These are phyloP conservation scores for Scheffersomyces lignosus DNA, from an alignment of 805 yeast genomes.

Conservation along the genomic window DNA sequence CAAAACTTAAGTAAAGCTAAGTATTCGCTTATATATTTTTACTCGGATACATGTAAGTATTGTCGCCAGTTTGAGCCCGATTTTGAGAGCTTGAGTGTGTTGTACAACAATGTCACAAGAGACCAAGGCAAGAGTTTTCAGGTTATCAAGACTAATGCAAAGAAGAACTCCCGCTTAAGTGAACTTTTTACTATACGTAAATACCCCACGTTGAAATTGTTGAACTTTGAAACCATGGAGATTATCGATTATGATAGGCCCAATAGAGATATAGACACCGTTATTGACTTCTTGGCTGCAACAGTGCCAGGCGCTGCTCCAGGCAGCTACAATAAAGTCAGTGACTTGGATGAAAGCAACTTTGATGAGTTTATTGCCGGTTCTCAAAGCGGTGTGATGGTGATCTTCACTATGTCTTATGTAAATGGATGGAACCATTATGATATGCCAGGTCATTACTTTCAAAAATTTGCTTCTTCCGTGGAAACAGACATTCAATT, in stretches of 20 bases:
- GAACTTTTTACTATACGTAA: constrained; percentile 39
- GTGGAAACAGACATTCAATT: constrained; percentile 14
- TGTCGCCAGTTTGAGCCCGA: constrained; percentile 34
- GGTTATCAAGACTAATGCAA: constrained; percentile 29
- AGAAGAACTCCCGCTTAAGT: constrained; percentile 30
- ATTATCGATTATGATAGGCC: constrained; percentile 35
- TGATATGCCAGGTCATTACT: constrained; percentile 34
- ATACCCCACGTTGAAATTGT: constrained; percentile 52
- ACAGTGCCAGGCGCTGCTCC: constrained; percentile 16
- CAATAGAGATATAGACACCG: constrained; percentile 16
- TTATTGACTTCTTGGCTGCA: constrained; percentile 21
- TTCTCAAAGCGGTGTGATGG: constrained; percentile 13
- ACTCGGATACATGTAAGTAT: constrained; percentile 37
- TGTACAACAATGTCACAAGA: constrained; percentile 41
- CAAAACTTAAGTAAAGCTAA: constrained; percentile 18
- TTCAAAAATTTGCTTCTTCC: constrained; percentile 24
- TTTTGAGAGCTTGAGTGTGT: constrained; percentile 38
- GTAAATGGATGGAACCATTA: constrained; percentile 32
- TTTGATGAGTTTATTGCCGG: constrained; percentile 3
- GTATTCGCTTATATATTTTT: constrained; percentile 48
- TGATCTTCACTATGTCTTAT: constrained; percentile 24
- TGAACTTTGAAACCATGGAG: constrained; percentile 41
- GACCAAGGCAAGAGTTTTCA: constrained; percentile 33
- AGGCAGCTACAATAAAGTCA: constrained; percentile 19
- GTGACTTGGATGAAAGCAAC: constrained; percentile 7